A percentile compares a stretch with the other conserved stretches of the same genome.
Evolutionary conservation across 2,329 filamentous ascomycete species (phyloP).

Genomic region (Fusarium dlaminii): DNA sequence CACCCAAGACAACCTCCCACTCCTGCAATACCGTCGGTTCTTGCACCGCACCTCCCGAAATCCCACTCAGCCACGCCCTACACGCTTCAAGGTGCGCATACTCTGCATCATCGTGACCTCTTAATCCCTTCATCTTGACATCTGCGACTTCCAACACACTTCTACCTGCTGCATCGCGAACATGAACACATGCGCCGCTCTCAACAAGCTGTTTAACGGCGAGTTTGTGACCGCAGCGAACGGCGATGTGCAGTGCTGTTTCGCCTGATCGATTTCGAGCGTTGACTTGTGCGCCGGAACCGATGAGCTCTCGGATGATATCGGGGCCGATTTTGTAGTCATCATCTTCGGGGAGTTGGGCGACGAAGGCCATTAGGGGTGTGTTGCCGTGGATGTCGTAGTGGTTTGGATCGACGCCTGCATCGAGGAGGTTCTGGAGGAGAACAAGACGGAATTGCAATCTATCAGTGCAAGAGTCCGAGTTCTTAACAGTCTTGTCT

Average conservation of each 20-base stretch:
- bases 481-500: conserved; percentile 24
- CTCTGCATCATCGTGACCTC: conserved; percentile 43
- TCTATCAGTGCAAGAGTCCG: conserved; percentile 48
- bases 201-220: conserved; percentile 58
- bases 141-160: conserved; percentile 60
- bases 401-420: conserved; percentile 60
- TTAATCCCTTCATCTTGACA: conserved; percentile 47
- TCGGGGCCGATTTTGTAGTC: conserved; percentile 58
- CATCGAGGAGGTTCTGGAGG: conserved; percentile 46
- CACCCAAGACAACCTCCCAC: conserved; percentile 45
- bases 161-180: conserved; percentile 54
- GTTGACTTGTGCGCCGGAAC: conserved; percentile 56
- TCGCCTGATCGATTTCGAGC: conserved; percentile 64
- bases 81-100: conserved; percentile 58
- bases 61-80: conserved; percentile 56
- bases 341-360: conserved; percentile 60
- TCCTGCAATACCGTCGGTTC: conserved; percentile 53
- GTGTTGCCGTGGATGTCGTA: conserved; percentile 63
- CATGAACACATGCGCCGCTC: conserved; percentile 59
- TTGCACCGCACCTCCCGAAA: conserved; percentile 48
- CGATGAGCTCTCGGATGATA: conserved; percentile 57
- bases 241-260: conserved; percentile 64
- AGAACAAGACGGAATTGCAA: conserved; percentile 43
- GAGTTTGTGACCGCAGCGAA: conserved; percentile 62
- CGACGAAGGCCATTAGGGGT: conserved; percentile 64